Conservation (phyloP, 2,329 filamentous ascomycete species). For the Exophiala lecanii-corni region DNA sequence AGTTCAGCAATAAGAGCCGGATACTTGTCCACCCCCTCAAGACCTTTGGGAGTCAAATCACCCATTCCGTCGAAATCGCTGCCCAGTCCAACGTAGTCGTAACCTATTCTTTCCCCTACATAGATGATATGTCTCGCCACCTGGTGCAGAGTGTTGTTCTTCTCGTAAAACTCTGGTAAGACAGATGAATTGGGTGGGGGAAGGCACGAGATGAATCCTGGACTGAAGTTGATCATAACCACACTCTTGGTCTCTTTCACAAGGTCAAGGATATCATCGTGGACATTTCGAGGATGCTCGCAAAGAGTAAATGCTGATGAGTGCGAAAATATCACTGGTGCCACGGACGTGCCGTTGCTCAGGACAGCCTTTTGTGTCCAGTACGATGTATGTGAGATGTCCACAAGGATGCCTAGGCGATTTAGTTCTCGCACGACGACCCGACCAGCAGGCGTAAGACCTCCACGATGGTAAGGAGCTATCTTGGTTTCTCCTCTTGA, state of each 20-base stretch:
- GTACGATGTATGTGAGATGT: slow-evolving; percentile 71
- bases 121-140: slow-evolving; percentile 77
- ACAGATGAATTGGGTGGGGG: slow-evolving; percentile 56
- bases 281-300: slow-evolving; percentile 85
- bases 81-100: slow-evolving; percentile 80
- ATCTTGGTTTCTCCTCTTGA: slow-evolving; percentile 30
- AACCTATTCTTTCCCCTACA: slow-evolving; percentile 79
- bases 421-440: slow-evolving; percentile 84
- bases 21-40: slow-evolving; percentile 82
- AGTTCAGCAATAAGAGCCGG: slow-evolving; percentile 73
- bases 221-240: slow-evolving; percentile 88
- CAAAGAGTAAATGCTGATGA: slow-evolving; percentile 76
- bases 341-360: slow-evolving; percentile 38
- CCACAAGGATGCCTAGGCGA: slow-evolving; percentile 87
- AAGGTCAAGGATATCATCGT: slow-evolving; percentile 72
- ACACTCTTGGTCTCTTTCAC: slow-evolving; percentile 69
- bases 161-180: slow-evolving; percentile 62
- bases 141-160: slow-evolving; percentile 68
- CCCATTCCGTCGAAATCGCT: slow-evolving; percentile 76
- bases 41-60: slow-evolving; percentile 57
- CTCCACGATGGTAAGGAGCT: slow-evolving; percentile 47
- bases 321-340: slow-evolving; percentile 85
- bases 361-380: slow-evolving; percentile 85
- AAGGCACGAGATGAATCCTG: slow-evolving; percentile 75
- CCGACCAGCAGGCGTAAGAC: slow-evolving; percentile 67